These are phyloP conservation scores for Straminergon stramineum DNA, from an alignment of 225 moss, liverwort and hornwort species.

Conservation along the genomic window DNA sequence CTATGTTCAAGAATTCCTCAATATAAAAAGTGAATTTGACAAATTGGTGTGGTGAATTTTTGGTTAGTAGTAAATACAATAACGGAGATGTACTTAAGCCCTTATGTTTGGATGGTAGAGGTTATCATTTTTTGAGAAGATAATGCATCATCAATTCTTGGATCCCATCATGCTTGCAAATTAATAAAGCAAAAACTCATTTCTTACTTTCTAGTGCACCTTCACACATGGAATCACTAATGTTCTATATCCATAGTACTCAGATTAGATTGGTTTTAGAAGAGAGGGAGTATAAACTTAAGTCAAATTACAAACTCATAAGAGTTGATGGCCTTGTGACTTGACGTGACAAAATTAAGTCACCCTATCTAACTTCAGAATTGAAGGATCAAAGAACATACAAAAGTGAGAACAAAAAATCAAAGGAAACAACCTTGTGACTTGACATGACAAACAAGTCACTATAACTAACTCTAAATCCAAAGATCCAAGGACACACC, in stretches of 20 bases:
- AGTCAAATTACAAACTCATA: not conserved
- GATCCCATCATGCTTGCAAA: accelerated
- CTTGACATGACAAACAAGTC: not conserved
- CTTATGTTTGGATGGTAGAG: not conserved
- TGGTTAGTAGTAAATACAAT: not conserved
- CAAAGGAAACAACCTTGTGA: not conserved
- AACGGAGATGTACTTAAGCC: not conserved
- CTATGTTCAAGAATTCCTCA: not conserved
- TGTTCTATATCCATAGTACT: too few relatives aligned
- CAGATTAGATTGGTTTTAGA: not conserved
- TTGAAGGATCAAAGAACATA: not conserved
- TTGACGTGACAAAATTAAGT: not conserved
- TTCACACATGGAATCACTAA: accelerated
- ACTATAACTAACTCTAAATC: accelerated
- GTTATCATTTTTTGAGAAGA: not conserved
- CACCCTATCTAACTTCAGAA: not conserved
- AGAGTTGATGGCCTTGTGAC: not conserved
- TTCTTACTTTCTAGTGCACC: not conserved
- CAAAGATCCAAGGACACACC: too few relatives aligned
- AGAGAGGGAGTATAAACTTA: too few relatives aligned
- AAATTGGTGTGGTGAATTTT: not conserved
- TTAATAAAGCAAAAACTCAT: too few relatives aligned
- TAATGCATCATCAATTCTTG: not conserved
- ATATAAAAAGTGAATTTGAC: too few relatives aligned
- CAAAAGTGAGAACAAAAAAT: not conserved